These are phyloP conservation scores for Coemansia aciculifera DNA, from an alignment of 192 early-diverging fungal species.

Conservation along the genomic window DNA sequence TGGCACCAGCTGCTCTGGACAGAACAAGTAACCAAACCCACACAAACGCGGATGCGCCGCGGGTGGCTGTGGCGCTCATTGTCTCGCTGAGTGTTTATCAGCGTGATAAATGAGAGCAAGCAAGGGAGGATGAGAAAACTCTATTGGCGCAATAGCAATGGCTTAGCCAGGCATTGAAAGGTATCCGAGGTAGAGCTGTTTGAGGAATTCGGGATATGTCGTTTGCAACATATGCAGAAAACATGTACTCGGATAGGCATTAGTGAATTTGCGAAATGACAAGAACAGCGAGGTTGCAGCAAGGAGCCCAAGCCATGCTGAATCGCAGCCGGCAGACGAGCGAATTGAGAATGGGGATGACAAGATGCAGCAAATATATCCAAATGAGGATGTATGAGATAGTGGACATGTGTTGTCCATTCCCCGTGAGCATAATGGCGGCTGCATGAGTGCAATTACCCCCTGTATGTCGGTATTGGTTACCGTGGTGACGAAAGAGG, in stretches of 20 bases:
- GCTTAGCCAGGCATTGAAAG: neutral
- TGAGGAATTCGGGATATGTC: neutral
- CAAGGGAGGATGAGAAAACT: neutral
- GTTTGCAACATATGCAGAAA: neutral
- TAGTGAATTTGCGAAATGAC: neutral
- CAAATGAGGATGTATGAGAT: neutral
- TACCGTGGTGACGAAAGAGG: slow-evolving; percentile 6
- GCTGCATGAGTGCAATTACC: neutral
- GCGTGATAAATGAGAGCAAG: neutral
- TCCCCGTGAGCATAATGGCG: neutral
- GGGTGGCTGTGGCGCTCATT: slow-evolving; percentile 9
- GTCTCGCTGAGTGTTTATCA: neutral
- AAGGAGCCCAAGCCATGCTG: neutral
- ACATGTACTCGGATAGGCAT: neutral
- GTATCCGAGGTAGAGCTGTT: neutral
- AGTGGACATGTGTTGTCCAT: neutral
- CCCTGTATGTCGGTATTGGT: neutral
- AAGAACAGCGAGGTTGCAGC: neutral
- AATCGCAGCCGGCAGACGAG: neutral
- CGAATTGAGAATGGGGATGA: neutral
- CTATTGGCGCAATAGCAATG: slow-evolving; percentile 3
- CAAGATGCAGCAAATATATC: neutral
- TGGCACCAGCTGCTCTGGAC: neutral
- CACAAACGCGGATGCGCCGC: neutral
- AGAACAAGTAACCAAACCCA: neutral